phyloP scores from a whole-genome alignment of 441 rosid genomes.

The Adansonia gregorii region DNA sequence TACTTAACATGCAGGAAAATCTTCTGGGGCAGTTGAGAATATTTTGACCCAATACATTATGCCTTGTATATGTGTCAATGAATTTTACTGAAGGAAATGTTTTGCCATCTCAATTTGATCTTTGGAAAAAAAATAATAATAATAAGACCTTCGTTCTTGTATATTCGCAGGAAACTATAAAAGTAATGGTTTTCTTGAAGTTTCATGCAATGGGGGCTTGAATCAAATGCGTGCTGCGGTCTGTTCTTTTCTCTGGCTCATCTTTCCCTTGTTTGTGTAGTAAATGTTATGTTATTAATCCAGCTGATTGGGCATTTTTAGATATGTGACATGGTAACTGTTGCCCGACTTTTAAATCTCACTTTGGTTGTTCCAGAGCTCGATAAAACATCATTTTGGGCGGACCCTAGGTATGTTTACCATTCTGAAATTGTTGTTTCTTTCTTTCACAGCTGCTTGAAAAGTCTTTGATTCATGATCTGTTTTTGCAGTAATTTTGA shows the following conservation, averaged over 20 bases:
- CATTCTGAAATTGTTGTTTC: slow-evolving; percentile 17
- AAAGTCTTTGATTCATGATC: slow-evolving; percentile 31
- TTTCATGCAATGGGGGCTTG: slow-evolving; percentile 94
- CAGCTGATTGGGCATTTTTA: slow-evolving; percentile 38
- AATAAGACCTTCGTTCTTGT: slow-evolving; percentile 24
- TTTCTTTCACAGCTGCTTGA: neutral
- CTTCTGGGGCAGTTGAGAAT: neutral
- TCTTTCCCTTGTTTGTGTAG: slow-evolving; percentile 21
- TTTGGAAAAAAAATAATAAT: neutral
- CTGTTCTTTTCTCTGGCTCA: slow-evolving; percentile 39
- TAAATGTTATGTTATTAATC: slow-evolving; percentile 26
- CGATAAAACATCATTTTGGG: slow-evolving; percentile 95
- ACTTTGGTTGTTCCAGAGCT: slow-evolving; percentile 95
- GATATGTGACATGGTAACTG: slow-evolving; percentile 97
- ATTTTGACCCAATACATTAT: neutral
- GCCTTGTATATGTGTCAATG: neutral
- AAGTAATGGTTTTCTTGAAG: slow-evolving; percentile 78
- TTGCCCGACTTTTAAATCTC: slow-evolving; percentile 87
- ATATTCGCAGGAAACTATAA: slow-evolving; percentile 75
- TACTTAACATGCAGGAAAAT: neutral
- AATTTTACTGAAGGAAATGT: neutral
- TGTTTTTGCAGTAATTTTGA: slow-evolving; percentile 79
- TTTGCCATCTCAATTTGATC: slow-evolving; percentile 5
- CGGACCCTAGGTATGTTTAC: slow-evolving; percentile 78
- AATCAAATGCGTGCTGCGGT: slow-evolving; percentile 99